Base-by-base conservation (phyloP, 129 eudicot species). In the Glebionis coronaria region DNA sequence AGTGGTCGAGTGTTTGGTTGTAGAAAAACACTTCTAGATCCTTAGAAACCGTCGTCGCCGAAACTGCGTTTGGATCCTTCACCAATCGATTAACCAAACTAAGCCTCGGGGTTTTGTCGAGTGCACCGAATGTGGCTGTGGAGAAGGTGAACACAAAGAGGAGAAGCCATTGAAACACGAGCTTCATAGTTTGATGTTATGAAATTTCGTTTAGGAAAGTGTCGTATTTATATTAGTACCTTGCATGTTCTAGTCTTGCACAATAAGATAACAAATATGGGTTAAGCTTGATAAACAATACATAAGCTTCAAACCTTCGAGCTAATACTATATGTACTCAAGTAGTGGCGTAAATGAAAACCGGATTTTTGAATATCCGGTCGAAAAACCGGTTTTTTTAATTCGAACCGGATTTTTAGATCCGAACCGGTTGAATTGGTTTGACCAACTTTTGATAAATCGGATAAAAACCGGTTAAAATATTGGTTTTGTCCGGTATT, bases 1-100 rank as follows among this genome's bases (percentile, higher is more conserved):
- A 87, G 53, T 91, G 97, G 71, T 91, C 95, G 15, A 87, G 79
- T 28, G 95, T 87, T 50, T 91, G 95, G 5, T 44, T 59, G 51
- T 85, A 91, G 65, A 64, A 82, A 44, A 23, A 60, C 0, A 74
- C 61, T 61, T 78, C 14, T 0, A 70, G 62, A 56, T 74, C 82
- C 2, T 7, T 44, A 9, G 74, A 53, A 18, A 16, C 50, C 0
- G 16, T 25, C 2, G 44, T 10, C 0, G 18, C 25, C 25, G n/a
- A 27, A 42, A 28, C 59, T 0, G 8, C 21, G 1, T 42, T 61
- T 4, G 31, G 38, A 25, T 63, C 28, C 18, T 23, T 60, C 42
- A 68, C 20, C 18, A 9, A 44, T 45, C 50, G 80, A 11, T 60
- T 25, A 19, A 68, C 14, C 38, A 74, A 69, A 45, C 80, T 68